Evolutionary conservation across 257 asterid genomes (phyloP).

Genomic region (Rehmannia glutinosa): DNA sequence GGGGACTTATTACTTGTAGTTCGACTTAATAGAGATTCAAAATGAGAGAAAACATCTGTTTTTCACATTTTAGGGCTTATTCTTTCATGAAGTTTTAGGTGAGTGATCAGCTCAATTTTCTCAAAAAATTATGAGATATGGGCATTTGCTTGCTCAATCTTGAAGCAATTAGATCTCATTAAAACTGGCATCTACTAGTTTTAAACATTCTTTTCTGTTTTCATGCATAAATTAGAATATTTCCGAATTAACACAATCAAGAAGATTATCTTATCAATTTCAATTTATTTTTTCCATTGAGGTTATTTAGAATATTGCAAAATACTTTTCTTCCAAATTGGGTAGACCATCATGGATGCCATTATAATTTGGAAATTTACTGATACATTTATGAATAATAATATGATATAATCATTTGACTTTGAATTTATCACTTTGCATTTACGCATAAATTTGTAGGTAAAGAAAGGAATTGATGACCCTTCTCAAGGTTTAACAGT

Average conservation of each 20-base stretch:
- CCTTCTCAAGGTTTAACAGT: constrained; percentile 7
- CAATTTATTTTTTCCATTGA: neutral
- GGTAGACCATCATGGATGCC: too few species aligned
- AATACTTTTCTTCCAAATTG: neutral
- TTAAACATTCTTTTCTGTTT: neutral
- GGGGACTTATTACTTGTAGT: too few species aligned
- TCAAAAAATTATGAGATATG: neutral
- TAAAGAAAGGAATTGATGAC: constrained; percentile 22
- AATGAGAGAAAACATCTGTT: too few species aligned
- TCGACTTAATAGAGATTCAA: too few species aligned
- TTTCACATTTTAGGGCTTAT: too few species aligned
- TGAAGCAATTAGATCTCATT: neutral
- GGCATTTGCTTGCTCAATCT: neutral
- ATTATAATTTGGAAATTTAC: neutral
- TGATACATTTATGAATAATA: neutral
- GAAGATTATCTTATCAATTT: neutral
- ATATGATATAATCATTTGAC: constrained; percentile 9
- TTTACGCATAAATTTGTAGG: constrained; percentile 23
- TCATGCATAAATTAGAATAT: neutral
- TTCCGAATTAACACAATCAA: neutral
- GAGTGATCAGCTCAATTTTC: neutral
- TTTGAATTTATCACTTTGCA: constrained; percentile 18
- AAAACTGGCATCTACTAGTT: neutral
- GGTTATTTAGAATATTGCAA: neutral
- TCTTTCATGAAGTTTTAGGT: too few species aligned